Percentiles rank a stretch among this genome's conserved stretches.
Conservation (phyloP, 192 early-diverging fungal species). For the Borealophlyctis nickersoniae region DNA sequence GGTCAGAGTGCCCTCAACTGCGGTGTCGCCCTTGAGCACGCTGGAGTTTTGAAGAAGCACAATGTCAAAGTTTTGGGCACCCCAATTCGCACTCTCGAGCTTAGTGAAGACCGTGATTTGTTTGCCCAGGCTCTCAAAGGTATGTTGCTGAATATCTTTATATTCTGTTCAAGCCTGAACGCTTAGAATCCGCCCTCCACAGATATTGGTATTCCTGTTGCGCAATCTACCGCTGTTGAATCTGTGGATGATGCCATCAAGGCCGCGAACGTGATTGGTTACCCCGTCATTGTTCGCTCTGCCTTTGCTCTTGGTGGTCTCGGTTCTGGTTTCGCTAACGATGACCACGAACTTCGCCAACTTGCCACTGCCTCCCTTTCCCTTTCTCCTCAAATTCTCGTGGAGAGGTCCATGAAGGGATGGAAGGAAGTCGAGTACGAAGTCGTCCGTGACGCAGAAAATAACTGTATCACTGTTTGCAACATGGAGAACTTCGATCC, state of each 20-base stretch:
- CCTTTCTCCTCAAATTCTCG: constrained; percentile 87
- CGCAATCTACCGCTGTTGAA: constrained; percentile 84
- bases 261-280: constrained; percentile 82
- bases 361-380: constrained; percentile 84
- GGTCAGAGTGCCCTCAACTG: constrained; percentile 96
- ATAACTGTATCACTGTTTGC: constrained; percentile 99
- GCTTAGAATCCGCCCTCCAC: background rate
- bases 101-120: constrained; percentile 92
- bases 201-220: constrained; percentile 84
- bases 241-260: constrained; percentile 81
- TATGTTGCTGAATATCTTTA: constrained; percentile 38
- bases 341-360: constrained; percentile 66
- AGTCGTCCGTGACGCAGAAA: constrained; percentile 90
- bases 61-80: constrained; percentile 93
- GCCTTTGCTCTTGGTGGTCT: constrained; percentile 94
- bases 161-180: background rate
- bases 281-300: constrained; percentile 92
- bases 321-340: constrained; percentile 91
- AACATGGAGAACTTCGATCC: constrained; percentile 99
- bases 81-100: constrained; percentile 85
- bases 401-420: constrained; percentile 95
- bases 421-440: constrained; percentile 99
- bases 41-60: constrained; percentile 75
- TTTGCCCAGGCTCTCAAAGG: constrained; percentile 89
- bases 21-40: constrained; percentile 83